Percentiles rank a stretch among this genome's conserved stretches.
Conservation (phyloP, 352 stramenopile species). For the Lagenidium giganteum region DNA sequence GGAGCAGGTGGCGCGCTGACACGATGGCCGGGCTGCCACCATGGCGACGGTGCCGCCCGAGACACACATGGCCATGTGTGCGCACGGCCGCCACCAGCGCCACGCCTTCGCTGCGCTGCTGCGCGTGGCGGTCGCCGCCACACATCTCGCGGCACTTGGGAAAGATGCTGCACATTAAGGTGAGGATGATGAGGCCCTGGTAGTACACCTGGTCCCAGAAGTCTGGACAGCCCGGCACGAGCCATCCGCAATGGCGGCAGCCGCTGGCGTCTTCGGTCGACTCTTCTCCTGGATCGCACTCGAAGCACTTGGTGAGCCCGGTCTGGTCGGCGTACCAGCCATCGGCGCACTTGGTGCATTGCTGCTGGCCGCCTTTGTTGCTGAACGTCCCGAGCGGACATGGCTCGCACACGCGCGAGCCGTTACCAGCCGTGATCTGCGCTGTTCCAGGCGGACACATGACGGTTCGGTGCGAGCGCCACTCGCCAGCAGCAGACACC, state of each 20-base stretch:
- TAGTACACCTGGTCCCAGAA: constrained; percentile 39
- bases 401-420: constrained; percentile 16
- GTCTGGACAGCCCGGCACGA: constrained; percentile 36
- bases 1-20: too few species aligned
- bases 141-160: constrained; percentile 15
- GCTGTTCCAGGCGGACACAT: constrained; percentile 30
- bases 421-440: constrained; percentile 17
- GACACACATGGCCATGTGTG: constrained; percentile 30
- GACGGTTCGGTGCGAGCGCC: too few species aligned
- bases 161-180: constrained; percentile 16
- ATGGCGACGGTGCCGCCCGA: constrained; percentile 24
- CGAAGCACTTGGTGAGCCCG: constrained; percentile 26
- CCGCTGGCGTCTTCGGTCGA: too few species aligned
- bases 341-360: constrained; percentile 21
- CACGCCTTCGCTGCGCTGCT: constrained; percentile 25
- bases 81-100: constrained; percentile 35
- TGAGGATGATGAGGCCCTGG: constrained; percentile 13
- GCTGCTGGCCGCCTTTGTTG: constrained; percentile 19
- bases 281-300: too few species aligned
- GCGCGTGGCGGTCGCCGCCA: constrained; percentile 17
- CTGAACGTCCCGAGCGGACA: constrained; percentile 33
- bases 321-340: constrained; percentile 20
- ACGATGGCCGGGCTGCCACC: constrained; percentile 37
- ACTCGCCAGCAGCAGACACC: not conserved
- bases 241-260: too few species aligned